Percentiles rank a stretch among this genome's conserved stretches.
Evolutionary conservation across 2,329 filamentous ascomycete genomes (phyloP).

Genomic region (Xylaria sp.): DNA sequence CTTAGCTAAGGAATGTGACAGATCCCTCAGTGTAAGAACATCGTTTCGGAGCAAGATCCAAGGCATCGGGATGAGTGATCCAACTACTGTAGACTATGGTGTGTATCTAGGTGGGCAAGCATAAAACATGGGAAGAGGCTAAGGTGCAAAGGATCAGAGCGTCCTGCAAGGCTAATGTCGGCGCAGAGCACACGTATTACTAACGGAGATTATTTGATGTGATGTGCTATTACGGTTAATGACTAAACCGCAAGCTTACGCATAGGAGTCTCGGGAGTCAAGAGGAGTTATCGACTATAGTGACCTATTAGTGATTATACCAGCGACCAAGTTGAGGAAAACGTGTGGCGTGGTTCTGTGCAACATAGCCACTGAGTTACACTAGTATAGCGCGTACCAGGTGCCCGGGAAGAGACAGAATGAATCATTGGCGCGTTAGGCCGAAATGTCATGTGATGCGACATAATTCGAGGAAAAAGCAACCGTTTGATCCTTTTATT

Average conservation of each 20-base stretch:
- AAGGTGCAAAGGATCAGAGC: slow-evolving; percentile 15
- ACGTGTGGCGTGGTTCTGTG: slow-evolving; percentile 8
- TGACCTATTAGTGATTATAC: not conserved
- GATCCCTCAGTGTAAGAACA: not conserved
- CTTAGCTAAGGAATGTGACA: slow-evolving; percentile 16
- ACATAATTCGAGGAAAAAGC: not conserved
- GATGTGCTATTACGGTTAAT: not conserved
- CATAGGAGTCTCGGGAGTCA: not conserved
- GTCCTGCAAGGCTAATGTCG: slow-evolving; percentile 31
- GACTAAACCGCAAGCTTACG: not conserved
- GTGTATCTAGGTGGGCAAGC: no score
- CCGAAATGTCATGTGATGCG: not conserved
- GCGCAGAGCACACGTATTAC: slow-evolving; percentile 3
- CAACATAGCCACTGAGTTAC: slow-evolving; percentile 27
- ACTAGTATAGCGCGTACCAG: slow-evolving; percentile 18
- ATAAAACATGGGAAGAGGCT: slow-evolving; percentile 22
- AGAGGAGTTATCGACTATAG: not conserved
- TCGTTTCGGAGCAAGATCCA: slow-evolving; percentile 4
- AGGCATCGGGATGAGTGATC: not conserved
- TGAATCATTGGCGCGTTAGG: slow-evolving; percentile 7
- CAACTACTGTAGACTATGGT: not conserved
- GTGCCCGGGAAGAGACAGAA: slow-evolving; percentile 10
- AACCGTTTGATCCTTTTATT: slow-evolving; percentile 6
- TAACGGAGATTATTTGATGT: not conserved
- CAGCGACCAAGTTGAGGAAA: not conserved